Base-by-base conservation (phyloP, 2,329 filamentous ascomycete genomes). In the Venturia nashicola region DNA sequence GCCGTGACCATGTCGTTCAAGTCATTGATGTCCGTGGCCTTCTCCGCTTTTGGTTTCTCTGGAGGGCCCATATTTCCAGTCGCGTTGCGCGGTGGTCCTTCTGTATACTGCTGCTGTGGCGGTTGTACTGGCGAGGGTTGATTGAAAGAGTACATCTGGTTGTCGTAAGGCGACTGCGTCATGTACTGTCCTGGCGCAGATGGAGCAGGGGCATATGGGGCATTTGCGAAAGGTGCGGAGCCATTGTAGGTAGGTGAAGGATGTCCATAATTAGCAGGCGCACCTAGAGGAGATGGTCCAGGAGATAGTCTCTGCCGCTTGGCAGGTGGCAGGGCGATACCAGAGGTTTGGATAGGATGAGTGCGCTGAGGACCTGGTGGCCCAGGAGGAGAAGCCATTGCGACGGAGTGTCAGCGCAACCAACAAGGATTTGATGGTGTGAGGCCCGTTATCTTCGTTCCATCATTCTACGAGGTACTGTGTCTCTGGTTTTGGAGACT, bases 1-100 rank as follows among this genome's bases (percentile, higher is more conserved):
- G 89, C 90, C 20, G 87, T 87, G 63, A 96, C 76, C 61, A 91
- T 89, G 76, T 97, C 92, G 68, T 88, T 90, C 57, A 92, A 82
- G 70, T 96, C 90, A 69, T 92, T 90, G 14, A 79, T 75, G 59
- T 79, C 77, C 34, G 82, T 80, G 54, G 85, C 82, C 67, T 80
- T 80, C 65, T 88, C 87, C 20, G 80, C 79, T 65, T 79, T 34
- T 18, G 60, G 60, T 20, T 55, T 55, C 48, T 65, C 64, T 40
- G 61, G 84, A 55, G 84, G 85, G 4, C 83, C 83, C 84, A 87
- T 87, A 7, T 79, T 77, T 48, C 79, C 79, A 42, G 42, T 20
- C 6, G 32, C 23, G 12, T 40, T 34, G 39, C 36, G 46, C 14
- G 60, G 43, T 39, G 43, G 60, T 42, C n/a, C 39, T 5, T 60